phyloP scores from a whole-genome alignment of 2,329 filamentous ascomycete species.

The Arthrobotrys sinensis region DNA sequence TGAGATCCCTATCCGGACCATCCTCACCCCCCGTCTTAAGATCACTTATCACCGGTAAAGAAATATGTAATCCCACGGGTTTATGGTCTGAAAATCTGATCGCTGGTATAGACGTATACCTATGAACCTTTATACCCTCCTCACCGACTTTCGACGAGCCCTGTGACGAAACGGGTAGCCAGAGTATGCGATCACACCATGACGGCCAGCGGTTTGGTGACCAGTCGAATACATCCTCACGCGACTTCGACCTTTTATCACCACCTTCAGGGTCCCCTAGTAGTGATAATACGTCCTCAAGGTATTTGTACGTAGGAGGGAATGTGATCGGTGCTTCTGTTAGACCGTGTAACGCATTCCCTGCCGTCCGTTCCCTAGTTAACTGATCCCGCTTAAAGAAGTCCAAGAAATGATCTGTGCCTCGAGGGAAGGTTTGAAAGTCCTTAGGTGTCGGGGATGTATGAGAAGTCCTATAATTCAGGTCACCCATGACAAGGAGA shows the following conservation, averaged over 20 bases:
- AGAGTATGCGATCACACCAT: slow-evolving; percentile 95
- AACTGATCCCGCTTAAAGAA: slow-evolving; percentile 84
- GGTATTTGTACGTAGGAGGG: slow-evolving; percentile 94
- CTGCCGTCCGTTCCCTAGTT: slow-evolving; percentile 77
- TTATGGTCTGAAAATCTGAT: slow-evolving; percentile 90
- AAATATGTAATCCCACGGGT: slow-evolving; percentile 80
- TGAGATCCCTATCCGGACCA: slow-evolving; percentile 5
- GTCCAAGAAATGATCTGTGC: slow-evolving; percentile 68
- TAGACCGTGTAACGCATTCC: slow-evolving; percentile 83
- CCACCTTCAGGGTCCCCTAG: slow-evolving; percentile 65
- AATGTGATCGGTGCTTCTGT: slow-evolving; percentile 82
- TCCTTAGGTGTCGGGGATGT: slow-evolving; percentile 75
- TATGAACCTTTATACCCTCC: slow-evolving; percentile 71
- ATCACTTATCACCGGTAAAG: slow-evolving; percentile 71
- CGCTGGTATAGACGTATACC: slow-evolving; percentile 82
- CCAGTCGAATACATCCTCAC: slow-evolving; percentile 70
- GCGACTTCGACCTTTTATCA: slow-evolving; percentile 67
- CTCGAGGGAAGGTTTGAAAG: slow-evolving; percentile 75
- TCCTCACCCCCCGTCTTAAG: not conserved
- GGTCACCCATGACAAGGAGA: slow-evolving; percentile 88
- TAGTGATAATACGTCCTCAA: slow-evolving; percentile 48
- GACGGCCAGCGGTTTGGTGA: slow-evolving; percentile 87
- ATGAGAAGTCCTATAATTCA: slow-evolving; percentile 91
- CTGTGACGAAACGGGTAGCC: slow-evolving; percentile 69
- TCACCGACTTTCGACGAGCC: slow-evolving; percentile 64